phyloP scores from a whole-genome alignment of 305 asterid genomes.

The Rubia peregrina region DNA sequence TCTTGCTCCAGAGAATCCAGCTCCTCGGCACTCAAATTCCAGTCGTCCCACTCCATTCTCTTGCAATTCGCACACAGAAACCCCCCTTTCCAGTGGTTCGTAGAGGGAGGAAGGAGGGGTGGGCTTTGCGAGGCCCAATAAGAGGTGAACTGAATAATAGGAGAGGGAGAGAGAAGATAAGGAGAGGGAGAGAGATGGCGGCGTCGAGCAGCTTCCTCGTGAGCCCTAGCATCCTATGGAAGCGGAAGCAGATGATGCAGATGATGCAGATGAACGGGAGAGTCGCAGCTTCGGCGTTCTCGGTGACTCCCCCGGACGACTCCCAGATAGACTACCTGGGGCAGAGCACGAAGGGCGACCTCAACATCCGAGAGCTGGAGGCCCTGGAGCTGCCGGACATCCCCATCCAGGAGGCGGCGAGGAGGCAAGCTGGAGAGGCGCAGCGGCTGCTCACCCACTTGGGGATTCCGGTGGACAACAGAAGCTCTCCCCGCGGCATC shows the following conservation, averaged over 20 bases:
- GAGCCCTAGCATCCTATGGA: neutral
- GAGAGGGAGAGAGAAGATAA: too few relatives aligned
- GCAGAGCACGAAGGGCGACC: slow-evolving; percentile 86
- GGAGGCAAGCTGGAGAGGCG: slow-evolving; percentile 68
- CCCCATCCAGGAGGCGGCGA: slow-evolving; percentile 80
- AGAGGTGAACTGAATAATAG: too few relatives aligned
- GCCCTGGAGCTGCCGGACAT: slow-evolving; percentile 35
- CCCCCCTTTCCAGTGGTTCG: too few relatives aligned
- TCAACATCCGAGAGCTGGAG: slow-evolving; percentile 43
- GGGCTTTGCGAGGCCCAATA: too few relatives aligned
- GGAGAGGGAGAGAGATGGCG: neutral
- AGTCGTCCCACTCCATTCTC: slow-evolving; percentile 40
- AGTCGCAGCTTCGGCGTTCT: slow-evolving; percentile 28
- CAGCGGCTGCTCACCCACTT: slow-evolving; percentile 59
- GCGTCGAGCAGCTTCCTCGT: neutral
- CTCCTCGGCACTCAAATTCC: slow-evolving; percentile 75
- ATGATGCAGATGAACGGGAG: neutral
- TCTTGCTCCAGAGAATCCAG: slow-evolving; percentile 66
- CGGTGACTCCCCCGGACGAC: slow-evolving; percentile 41
- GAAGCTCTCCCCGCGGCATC: slow-evolving; percentile 65
- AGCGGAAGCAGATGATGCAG: neutral
- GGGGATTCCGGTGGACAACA: slow-evolving; percentile 54
- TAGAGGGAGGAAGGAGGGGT: too few relatives aligned
- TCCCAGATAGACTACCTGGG: slow-evolving; percentile 75
- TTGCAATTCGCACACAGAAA: neutral